Base-by-base conservation (phyloP, 164 flowering plant genomes). In the Amborella trichopoda region DNA sequence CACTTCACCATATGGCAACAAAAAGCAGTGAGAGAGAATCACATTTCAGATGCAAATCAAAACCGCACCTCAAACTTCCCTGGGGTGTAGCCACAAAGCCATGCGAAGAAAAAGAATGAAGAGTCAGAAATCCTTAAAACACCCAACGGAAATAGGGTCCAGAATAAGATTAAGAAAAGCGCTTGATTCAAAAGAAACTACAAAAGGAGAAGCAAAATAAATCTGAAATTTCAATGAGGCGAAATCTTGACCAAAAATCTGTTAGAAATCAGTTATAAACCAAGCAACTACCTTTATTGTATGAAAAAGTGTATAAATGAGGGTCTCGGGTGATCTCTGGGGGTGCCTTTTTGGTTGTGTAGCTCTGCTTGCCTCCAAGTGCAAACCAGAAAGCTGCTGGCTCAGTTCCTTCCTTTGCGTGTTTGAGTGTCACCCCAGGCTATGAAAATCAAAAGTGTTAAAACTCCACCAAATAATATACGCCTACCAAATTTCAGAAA, bases 341-440 rank as follows among this genome's bases (percentile, higher is more conserved):
- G 24, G 76, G 30, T 22, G 37, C 64, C 40, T 81, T 81, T 64
- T 81, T 83, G 70, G 93, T 78, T 42, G 80, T 74, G 75, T 85
- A 81, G 66, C 61, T 69, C 73, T 83, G 90, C 68, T 93, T 93
- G 16, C 95, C 99, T 37, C 99, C 99, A 52, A 93, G 74, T 22
- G 97, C 73, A 83, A 59, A 67, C 99, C 99, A 93, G 64, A 93
- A 93, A 38, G 94, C 47, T 13, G 99, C 88, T 67, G 70, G 83
- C 67, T 93, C 99, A 32, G 99, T 89, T 69, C 99, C 99, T 59
- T 93, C 99, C 65, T 89, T 93, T 18, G 93, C 81, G 73, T 77
- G 85, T 68, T 93, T 93, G 60, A 83, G 23, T 53, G 79, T 23
- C 66, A 63, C 76, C 54, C 95, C 97, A 4, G 99, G 97, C 99